Evolutionary conservation across 2,329 filamentous ascomycete genomes (phyloP), one percentile per base, ranked within the genome.

Genomic region (Plectosphaerella sp.): DNA sequence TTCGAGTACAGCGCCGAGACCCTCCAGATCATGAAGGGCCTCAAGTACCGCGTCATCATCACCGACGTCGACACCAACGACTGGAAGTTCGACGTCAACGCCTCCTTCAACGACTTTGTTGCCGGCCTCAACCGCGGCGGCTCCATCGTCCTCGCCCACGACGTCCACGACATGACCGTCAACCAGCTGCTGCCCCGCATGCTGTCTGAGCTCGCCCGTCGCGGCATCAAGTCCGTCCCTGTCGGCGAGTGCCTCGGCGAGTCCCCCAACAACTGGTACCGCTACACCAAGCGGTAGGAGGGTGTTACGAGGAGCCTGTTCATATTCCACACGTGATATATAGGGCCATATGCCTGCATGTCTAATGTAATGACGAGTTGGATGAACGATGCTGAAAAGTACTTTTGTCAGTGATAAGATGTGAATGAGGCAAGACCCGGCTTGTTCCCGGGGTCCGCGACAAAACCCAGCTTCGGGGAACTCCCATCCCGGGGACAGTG

Each of bases 31-130:
- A 58, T 75, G 58, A 60, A 58, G 4, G 58, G 59, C 15, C 61
- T 81, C 28, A 77, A 76, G 35, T 83, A 83, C 64, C 79, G 83
- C 59, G 64, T 81, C 56, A 70, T 77, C 52, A 79, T 78, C 59
- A 79, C 77, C 57, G 76, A 83, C 59, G 64, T 84, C 9, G 80
- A 85, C 61, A 84, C 82, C 16, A 77, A 82, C 55, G 82, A 84
- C 64, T 84, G 80, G 35, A 36, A 28, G 58, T 75, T 81, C 58
- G 71, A 75, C 52, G 67, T 67, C 10, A 71, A 78, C 2, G 64
- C 73, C 45, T 71, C 73, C 53, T 62, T 68, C 33, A 74, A 72
- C 51, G 73, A 79, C 56, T 72, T 66, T 54, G 62, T 62, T 15
- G 53, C 49, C 33, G 58, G 57, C 5, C 54, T 67, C 9, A 51